Evolutionary conservation across 2,329 filamentous ascomycete genomes (phyloP), one percentile per base, ranked within the genome.

Genomic region (Pleoardoris graminearum): DNA sequence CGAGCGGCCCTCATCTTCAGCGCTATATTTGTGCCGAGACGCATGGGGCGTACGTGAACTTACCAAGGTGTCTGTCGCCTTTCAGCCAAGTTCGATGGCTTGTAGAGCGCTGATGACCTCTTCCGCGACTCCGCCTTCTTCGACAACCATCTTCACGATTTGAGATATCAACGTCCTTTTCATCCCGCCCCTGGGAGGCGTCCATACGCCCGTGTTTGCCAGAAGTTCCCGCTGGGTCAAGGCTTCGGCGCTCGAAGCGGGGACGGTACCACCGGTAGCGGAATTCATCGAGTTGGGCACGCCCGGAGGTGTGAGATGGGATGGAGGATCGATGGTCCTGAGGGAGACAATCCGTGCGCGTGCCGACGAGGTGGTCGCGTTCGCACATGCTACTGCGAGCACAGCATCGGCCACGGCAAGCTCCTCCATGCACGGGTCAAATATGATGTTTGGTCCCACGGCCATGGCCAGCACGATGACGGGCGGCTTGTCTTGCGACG

Each of bases 371-470:
- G 63, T 44, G 7, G 57, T 44, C 0, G 66, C 53, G 17, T 66
- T 67, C 4, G 84, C 84, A 29, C 96, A 82, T 0, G 91, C 96
- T 4, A 97, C 84, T 1, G 93, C 94, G 39, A 97, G 79, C 3
- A 94, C 90, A 11, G 87, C 85, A 67, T 97, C 93, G 1, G 94
- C 94, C 3, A 97, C 93, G 2, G 91, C 90, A 14, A 99, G 85
- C 74, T 99, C 94, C 71, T 97, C 92, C 61, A 87, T 86, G 47
- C 85, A 88, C 0, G 94, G 93, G 71, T 99, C 94, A 76, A 97
- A 97, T 59, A 99, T 88, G 74, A 96, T 87, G 71, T 94, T 97
- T 53, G 88, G 81, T 52, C 88, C 90, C 0, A 96, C 87, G 3
- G 89, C 85, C 73, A 96, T 88, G 50, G 97, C 91, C 10, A 99